Conservation (phyloP, 2,329 filamentous ascomycete genomes). For the Talaromyces sp. region DNA sequence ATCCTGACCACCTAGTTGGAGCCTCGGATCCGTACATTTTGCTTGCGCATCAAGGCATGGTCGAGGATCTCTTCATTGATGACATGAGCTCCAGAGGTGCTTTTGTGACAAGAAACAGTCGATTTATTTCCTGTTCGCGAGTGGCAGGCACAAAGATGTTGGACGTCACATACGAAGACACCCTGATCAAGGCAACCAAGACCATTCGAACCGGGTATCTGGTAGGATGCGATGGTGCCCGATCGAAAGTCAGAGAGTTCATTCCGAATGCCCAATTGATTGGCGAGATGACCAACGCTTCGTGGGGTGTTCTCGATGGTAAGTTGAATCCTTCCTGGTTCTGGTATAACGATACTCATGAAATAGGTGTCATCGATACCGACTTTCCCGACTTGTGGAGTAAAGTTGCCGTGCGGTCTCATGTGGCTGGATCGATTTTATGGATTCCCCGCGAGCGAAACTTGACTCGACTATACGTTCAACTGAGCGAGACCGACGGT, state of each 20-base stretch:
- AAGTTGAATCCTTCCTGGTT: conserved; percentile 41
- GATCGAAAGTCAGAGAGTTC: conserved; percentile 60
- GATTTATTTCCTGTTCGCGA: conserved; percentile 56
- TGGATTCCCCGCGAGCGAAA: conserved; percentile 62
- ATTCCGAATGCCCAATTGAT: conserved; percentile 53
- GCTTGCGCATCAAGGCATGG: conserved; percentile 67
- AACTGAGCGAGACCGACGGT: conserved; percentile 51
- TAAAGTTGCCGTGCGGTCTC: conserved; percentile 57
- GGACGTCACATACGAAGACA: conserved; percentile 41
- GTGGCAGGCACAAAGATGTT: conserved; percentile 37
- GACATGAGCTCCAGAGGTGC: conserved; percentile 64
- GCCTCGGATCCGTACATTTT: conserved; percentile 53
- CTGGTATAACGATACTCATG: background rate
- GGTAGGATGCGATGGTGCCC: conserved; percentile 65
- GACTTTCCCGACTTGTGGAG: conserved; percentile 60
- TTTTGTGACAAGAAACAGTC: conserved; percentile 60
- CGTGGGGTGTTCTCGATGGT: conserved; percentile 30
- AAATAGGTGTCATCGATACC: conserved; percentile 46
- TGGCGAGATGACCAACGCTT: conserved; percentile 49
- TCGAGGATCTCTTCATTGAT: conserved; percentile 66
- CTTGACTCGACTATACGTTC: conserved; percentile 62
- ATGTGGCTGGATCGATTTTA: conserved; percentile 55
- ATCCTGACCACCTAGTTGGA: conserved; percentile 52
- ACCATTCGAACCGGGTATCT: conserved; percentile 58
- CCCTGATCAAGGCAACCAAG: conserved; percentile 33